Base-by-base conservation (phyloP, 495 filamentous ascomycete genomes). In the Evernia prunastri region DNA sequence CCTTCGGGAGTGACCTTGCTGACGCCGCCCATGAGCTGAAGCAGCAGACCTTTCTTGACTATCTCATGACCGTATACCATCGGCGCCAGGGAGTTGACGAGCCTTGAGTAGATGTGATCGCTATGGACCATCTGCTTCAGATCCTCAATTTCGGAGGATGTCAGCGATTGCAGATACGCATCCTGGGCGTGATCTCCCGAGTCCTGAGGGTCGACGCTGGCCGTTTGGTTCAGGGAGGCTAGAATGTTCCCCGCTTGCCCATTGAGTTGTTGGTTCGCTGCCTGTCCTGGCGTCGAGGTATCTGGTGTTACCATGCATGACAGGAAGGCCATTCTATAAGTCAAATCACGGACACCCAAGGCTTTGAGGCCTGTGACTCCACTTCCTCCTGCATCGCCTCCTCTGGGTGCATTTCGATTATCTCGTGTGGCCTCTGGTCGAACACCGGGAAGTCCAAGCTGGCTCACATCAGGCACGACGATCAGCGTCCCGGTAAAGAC, bases 1-100 rank as follows among this genome's bases (percentile, higher is more conserved):
- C 90, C 92, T 77, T 99, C 94, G 0, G 92, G 92, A 3, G 85
- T 86, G 5, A 69, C 74, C 74, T 99, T 99, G 75, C 84, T 82
- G 15, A 99, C 90, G 76, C 94, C 94, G 7, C 90, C 87, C 81
- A 98, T 89, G 56, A 98, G 78, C 73, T 98, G 94, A 31, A 99
- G 79, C 4, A 99, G 84, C 13, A 99, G 78, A 27, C 94, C 94
- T 72, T 99, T 99, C 78, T 99, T 99, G 68, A 99, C 92, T 61
- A 96, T 89, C 56, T 94, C 89, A 73, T 99, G 94, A 35, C 94
- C 94, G 70, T 95, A 99, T 8, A 97, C 91, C 81, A 92, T 97
- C 3, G 94, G 94, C 2, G 94, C 94, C n/a, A 99, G 81, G 0
- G 91, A 96, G 70, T 97, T 88, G 25, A 97, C 91, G 15, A 99